Evolutionary conservation across 1,284 basidiomycete genomes (phyloP).

Genomic region (Serendipita sp.): DNA sequence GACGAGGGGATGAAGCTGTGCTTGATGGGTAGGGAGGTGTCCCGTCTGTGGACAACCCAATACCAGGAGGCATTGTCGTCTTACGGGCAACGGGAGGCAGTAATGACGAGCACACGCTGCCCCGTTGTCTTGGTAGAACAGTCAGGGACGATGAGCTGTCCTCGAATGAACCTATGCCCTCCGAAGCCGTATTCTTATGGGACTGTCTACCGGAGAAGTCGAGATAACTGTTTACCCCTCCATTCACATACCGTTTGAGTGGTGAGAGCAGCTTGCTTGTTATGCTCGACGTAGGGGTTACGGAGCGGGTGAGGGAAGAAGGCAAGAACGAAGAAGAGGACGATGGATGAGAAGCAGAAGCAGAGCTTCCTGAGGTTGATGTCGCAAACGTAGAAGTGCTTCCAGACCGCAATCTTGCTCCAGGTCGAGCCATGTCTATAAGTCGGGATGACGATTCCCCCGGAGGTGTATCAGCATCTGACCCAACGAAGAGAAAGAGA

Average conservation of each 20-base stretch:
- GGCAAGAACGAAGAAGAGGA: background rate
- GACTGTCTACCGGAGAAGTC: no score
- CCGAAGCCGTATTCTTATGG: no score
- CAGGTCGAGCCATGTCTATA: background rate
- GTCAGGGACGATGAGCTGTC: no score
- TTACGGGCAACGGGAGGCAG: no score
- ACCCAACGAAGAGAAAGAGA: no score
- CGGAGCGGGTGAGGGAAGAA: background rate
- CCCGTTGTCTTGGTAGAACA: no score
- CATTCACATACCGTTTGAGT: background rate
- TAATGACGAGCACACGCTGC: no score
- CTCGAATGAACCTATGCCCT: no score
- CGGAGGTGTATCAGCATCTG: background rate
- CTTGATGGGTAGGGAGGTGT: no score
- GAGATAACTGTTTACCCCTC: background rate
- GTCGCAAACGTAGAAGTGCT: conserved; percentile 5
- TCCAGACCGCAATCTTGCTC: background rate
- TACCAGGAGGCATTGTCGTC: no score
- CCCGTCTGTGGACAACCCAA: no score
- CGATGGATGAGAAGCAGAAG: background rate
- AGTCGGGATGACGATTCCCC: background rate
- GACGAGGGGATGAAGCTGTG: no score
- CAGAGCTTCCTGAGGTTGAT: background rate
- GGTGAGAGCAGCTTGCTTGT: background rate
- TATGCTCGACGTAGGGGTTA: background rate